These are phyloP conservation scores for Colletotrichum eleusines DNA, from an alignment of 2,329 filamentous ascomycete genomes.

Conservation along the genomic window DNA sequence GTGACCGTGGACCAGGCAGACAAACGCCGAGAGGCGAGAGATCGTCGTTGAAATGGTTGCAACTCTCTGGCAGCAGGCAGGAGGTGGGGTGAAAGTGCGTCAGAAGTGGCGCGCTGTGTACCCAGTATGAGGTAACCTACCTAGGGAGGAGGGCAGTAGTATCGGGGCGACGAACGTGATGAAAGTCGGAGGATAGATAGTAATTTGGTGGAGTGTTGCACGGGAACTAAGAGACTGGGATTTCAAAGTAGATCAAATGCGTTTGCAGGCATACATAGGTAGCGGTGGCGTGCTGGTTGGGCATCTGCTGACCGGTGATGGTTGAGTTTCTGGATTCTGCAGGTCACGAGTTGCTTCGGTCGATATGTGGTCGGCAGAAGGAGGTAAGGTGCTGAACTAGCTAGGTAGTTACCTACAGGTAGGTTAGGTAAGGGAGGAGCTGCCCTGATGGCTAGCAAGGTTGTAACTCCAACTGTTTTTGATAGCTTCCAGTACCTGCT, in stretches of 20 bases:
- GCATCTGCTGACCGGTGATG: constrained; percentile 28
- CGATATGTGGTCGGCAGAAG: constrained; percentile 18
- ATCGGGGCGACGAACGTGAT: not conserved
- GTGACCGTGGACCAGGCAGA: not conserved
- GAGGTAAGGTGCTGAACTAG: not conserved
- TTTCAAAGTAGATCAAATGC: constrained; percentile 4
- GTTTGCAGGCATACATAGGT: not conserved
- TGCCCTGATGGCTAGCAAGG: not conserved
- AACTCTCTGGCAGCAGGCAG: constrained; percentile 24
- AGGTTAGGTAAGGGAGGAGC: no score
- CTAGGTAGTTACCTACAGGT: not conserved
- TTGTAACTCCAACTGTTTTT: not conserved
- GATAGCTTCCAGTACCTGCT: constrained; percentile 4
- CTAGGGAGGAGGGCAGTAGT: not conserved
- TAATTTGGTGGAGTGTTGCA: not conserved
- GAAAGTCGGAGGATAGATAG: constrained; percentile 3
- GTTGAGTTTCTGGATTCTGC: constrained; percentile 9
- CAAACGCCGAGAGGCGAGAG: constrained; percentile 9
- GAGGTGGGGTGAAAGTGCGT: constrained; percentile 38
- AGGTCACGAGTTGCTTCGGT: constrained; percentile 32
- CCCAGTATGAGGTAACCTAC: constrained; percentile 34
- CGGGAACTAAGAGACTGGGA: not conserved
- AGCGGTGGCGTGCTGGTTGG: constrained; percentile 13
- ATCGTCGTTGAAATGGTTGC: constrained; percentile 29
- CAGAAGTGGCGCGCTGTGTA: constrained; percentile 30